phyloP scores from a whole-genome alignment of 2,329 filamentous ascomycete genomes.

The Ophiostoma triangulosporum region DNA sequence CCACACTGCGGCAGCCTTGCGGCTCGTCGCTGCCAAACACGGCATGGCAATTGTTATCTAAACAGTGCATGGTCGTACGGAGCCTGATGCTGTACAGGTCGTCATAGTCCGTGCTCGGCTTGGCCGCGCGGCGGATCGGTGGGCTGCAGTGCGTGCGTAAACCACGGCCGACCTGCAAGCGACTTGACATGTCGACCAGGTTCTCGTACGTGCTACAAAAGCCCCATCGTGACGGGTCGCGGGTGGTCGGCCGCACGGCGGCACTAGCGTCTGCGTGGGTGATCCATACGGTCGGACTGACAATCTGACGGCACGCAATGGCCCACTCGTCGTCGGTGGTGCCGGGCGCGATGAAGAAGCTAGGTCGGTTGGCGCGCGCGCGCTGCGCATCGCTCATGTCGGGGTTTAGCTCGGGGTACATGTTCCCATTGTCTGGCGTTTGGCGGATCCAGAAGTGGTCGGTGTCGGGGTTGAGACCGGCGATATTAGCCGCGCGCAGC shows the following conservation, averaged over 20 bases:
- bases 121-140: too few species aligned
- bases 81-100: not conserved
- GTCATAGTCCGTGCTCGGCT: too few species aligned
- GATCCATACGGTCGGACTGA: not conserved
- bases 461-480: not conserved
- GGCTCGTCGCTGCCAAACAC: not conserved
- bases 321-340: slow-evolving; percentile 3
- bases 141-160: too few species aligned
- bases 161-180: too few species aligned
- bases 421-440: not conserved
- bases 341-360: slow-evolving; percentile 2
- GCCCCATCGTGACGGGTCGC: not conserved
- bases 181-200: not conserved
- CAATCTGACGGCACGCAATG: not conserved
- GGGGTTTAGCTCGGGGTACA: not conserved
- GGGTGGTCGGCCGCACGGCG: not conserved
- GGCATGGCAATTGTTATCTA: not conserved
- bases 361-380: not conserved
- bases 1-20: not conserved
- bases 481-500: not conserved
- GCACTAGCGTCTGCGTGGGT: not conserved
- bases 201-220: not conserved
- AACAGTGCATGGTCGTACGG: not conserved
- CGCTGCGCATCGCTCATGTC: not conserved
- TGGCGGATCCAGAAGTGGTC: slow-evolving; percentile 1